Base-by-base conservation (phyloP, 192 early-diverging fungal species). In the Thoreauomyces humboldtii region DNA sequence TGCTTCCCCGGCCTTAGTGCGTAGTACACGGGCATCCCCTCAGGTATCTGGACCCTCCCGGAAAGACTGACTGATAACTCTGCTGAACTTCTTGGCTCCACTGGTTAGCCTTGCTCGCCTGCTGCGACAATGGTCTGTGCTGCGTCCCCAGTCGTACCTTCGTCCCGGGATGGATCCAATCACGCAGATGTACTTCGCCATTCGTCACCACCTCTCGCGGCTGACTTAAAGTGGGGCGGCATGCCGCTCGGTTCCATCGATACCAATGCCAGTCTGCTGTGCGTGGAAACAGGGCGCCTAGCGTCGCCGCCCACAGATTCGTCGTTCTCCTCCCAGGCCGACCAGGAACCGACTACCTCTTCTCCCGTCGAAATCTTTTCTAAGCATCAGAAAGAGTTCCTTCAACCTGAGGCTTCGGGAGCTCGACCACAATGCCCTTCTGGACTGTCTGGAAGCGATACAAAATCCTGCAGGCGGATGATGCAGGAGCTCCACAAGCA, bases 401-500 rank as follows among this genome's bases (percentile, higher is more conserved):
- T 19, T 2, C 51, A 52, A 25, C 53, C 52, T 21, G 44, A 50
- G 15, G 9, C 61, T n/a, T 12, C 59, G n/a, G n/a, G n/a, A n/a
- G n/a, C n/a, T n/a, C 37, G 29, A 17, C 38, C 56, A 11, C 15
- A 52, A 63, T 27, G 37, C 2, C 24, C 25, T 43, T 33, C 63
- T 1, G 11, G 42, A 14, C 28, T 73, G 25, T 46, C 59, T 12
- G 31, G 61, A 34, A 14, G 66, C 25, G 72, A 73, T 4, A 9
- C 34, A n/a, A 73, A 73, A 32, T 0, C 35, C 0, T 73, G 72
- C 42, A 12, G 29, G 31, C 38, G 34, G 12, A 24, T 76, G 50
- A 52, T 76, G 4, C 9, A 37, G n/a, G 36, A 41, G 21, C 47
- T 73, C 15, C 37, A 68, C 32, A 53, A 61, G 35, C 75, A 77